Evolutionary conservation across 257 asterid genomes (phyloP).

Genomic region (Craterostigma plantagineum): DNA sequence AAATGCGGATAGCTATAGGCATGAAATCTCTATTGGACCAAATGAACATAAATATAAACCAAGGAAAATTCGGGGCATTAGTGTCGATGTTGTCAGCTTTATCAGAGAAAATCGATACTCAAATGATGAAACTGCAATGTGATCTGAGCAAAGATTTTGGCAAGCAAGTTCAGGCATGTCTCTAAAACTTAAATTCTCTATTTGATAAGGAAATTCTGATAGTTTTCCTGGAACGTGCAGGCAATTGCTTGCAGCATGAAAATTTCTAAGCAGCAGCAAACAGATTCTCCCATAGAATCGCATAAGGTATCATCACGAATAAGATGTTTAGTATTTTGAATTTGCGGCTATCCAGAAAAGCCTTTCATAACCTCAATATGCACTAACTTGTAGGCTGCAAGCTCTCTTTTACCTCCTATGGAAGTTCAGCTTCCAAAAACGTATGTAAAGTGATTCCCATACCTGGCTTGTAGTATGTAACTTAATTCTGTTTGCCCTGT

Average conservation of each 20-base stretch:
- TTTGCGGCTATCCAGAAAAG: background rate
- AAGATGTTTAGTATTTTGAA: background rate
- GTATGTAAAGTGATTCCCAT: background rate
- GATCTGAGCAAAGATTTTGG: background rate
- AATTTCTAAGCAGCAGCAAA: background rate
- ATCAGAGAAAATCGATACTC: slow-evolving; percentile 1
- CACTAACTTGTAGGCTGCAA: background rate
- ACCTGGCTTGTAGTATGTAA: too few relatives aligned
- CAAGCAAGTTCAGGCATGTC: slow-evolving; percentile 4
- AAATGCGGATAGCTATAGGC: slow-evolving; percentile 30
- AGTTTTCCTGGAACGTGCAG: background rate
- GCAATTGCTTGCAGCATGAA: background rate
- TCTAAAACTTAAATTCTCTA: background rate
- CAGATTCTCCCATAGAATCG: background rate
- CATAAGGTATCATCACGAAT: background rate
- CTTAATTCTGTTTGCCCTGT: too few relatives aligned
- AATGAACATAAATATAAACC: slow-evolving; percentile 2
- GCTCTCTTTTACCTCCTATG: background rate
- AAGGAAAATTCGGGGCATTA: background rate
- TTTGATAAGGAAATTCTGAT: background rate
- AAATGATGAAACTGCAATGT: background rate
- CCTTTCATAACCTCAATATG: too few relatives aligned
- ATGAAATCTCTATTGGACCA: slow-evolving; percentile 40
- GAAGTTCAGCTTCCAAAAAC: too few relatives aligned
- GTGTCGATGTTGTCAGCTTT: background rate